phyloP scores from a whole-genome alignment of 2,329 filamentous ascomycete species.

The Colletotrichum sp. region DNA sequence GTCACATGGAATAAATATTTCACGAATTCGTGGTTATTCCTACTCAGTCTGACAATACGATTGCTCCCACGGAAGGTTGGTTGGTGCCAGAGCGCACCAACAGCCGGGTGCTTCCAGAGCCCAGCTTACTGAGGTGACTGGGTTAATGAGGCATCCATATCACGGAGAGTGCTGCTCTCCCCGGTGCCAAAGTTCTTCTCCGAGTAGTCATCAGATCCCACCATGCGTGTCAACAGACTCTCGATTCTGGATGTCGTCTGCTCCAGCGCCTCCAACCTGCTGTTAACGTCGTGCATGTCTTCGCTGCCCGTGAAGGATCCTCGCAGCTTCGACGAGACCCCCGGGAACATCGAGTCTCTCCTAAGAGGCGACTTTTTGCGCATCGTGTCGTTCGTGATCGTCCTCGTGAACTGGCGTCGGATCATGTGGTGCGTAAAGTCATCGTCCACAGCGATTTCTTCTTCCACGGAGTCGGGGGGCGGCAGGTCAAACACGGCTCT shows the following conservation, averaged over 20 bases:
- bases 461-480: slow-evolving; percentile 65
- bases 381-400: slow-evolving; percentile 42
- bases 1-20: not conserved
- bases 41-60: not conserved
- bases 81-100: not conserved
- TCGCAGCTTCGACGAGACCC: slow-evolving; percentile 54
- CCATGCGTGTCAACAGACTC: slow-evolving; percentile 46
- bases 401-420: slow-evolving; percentile 58
- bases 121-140: slow-evolving; percentile 31
- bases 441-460: slow-evolving; percentile 64
- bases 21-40: not conserved
- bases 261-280: slow-evolving; percentile 55
- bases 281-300: slow-evolving; percentile 47
- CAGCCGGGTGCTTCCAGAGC: not conserved
- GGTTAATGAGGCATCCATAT: slow-evolving; percentile 29
- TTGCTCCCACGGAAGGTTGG: not conserved
- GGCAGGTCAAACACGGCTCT: slow-evolving; percentile 75
- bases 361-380: slow-evolving; percentile 41
- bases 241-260: slow-evolving; percentile 53
- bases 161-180: slow-evolving; percentile 29
- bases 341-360: slow-evolving; percentile 63
- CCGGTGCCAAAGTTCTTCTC: slow-evolving; percentile 30
- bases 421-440: slow-evolving; percentile 64
- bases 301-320: slow-evolving; percentile 52
- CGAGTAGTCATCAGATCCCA: slow-evolving; percentile 26